Evolutionary conservation across 2,329 filamentous ascomycete genomes (phyloP).

Genomic region (Xylaria sp.): DNA sequence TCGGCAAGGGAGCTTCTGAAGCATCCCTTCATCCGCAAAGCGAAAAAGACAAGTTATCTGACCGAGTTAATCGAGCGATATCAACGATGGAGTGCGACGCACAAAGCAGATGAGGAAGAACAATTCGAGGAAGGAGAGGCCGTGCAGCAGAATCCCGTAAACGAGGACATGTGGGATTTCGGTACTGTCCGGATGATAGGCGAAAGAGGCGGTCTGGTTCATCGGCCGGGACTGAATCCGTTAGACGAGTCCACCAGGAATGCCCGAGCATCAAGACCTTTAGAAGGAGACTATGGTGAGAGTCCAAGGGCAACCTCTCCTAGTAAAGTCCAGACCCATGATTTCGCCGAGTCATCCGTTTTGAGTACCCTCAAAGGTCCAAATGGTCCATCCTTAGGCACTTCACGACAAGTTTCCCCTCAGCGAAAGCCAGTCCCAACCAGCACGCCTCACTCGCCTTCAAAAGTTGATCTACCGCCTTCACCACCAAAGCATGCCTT

Average conservation of each 20-base stretch:
- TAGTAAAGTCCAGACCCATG: conserved; percentile 59
- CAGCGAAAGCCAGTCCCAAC: conserved; percentile 64
- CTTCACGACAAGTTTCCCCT: conserved; percentile 68
- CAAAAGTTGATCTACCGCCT: conserved; percentile 68
- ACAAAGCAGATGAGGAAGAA: conserved; percentile 78
- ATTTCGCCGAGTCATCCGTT: conserved; percentile 55
- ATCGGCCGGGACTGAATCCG: conserved; percentile 68
- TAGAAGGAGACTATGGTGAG: conserved; percentile 65
- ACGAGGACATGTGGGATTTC: conserved; percentile 98
- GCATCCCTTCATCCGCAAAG: conserved; percentile 88
- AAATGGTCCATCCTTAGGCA: conserved; percentile 55
- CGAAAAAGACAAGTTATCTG: conserved; percentile 95
- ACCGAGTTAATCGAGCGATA: conserved; percentile 95
- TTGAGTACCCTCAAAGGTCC: conserved; percentile 66
- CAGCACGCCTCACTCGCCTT: conserved; percentile 59
- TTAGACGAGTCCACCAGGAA: conserved; percentile 88
- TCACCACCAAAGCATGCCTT: conserved; percentile 63
- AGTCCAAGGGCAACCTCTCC: conserved; percentile 62
- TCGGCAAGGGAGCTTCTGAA: conserved; percentile 87
- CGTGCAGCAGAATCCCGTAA: conserved; percentile 66
- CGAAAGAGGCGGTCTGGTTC: conserved; percentile 67
- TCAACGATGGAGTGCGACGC: conserved; percentile 84
- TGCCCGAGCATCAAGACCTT: conserved; percentile 68
- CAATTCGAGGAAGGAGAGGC: conserved; percentile 67
- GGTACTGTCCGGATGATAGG: conserved; percentile 89